These are phyloP conservation scores for Sporothrix pallida DNA, from an alignment of 2,329 filamentous ascomycete genomes.

Conservation along the genomic window DNA sequence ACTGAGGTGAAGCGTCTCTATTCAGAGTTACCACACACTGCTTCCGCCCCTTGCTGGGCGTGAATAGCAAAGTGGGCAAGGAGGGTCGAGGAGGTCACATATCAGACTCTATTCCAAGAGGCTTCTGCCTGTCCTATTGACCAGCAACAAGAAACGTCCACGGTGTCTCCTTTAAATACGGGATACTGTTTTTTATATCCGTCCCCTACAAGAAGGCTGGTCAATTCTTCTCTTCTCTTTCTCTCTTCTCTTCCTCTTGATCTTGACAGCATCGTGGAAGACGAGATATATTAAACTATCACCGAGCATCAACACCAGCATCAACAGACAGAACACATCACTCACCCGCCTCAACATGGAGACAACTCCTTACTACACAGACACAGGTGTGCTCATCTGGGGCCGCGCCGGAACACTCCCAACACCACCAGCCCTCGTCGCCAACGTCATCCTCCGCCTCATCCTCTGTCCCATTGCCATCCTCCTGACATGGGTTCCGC, in stretches of 20 bases:
- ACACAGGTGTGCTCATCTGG: slow-evolving; percentile 29
- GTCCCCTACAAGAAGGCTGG: background rate
- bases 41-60: background rate
- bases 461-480: slow-evolving; percentile 54
- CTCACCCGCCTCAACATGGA: background rate
- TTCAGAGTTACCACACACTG: background rate
- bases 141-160: background rate
- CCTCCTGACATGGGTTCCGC: slow-evolving; percentile 56
- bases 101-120: slow-evolving; percentile 16
- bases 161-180: background rate
- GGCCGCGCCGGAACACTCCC: slow-evolving; percentile 32
- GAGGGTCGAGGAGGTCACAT: background rate
- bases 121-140: background rate
- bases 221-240: slow-evolving; percentile 17
- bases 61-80: slow-evolving; percentile 7
- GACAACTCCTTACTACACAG: slow-evolving; percentile 6
- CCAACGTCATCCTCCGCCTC: slow-evolving; percentile 58
- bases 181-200: background rate
- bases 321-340: no score
- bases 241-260: background rate
- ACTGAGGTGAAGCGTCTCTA: background rate
- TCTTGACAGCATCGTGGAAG: background rate
- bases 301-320: background rate
- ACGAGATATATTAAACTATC: background rate
- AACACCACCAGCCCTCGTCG: slow-evolving; percentile 40